Conservation (phyloP, 768 basidiomycete species). For the Clathrus columnatus region DNA sequence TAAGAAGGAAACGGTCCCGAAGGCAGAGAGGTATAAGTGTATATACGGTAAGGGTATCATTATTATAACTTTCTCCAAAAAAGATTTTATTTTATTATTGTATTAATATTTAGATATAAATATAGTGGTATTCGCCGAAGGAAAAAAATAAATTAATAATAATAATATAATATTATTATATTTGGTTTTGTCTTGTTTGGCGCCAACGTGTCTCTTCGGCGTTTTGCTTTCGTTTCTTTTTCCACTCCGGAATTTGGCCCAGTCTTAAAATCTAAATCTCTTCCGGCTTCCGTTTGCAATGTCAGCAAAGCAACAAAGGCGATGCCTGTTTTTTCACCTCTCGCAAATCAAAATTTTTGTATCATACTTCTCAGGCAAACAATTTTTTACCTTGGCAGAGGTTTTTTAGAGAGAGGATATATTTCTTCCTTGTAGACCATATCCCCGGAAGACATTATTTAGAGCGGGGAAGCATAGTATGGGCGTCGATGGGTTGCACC, state of each 20-base stretch:
- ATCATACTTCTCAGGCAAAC: no score
- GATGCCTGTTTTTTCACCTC: no score
- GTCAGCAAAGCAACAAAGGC: neutral
- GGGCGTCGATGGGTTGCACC: constrained; percentile 2
- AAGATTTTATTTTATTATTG: no score
- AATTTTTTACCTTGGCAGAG: no score
- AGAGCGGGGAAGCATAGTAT: constrained; percentile 4
- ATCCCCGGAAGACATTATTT: neutral
- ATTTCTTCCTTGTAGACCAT: neutral
- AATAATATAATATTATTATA: no score
- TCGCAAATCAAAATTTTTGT: neutral
- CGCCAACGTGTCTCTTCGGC: neutral
- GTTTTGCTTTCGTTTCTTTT: neutral
- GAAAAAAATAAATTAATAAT: no score
- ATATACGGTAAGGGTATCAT: neutral
- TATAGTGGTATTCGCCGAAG: neutral
- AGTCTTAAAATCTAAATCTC: no score
- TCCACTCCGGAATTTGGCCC: neutral
- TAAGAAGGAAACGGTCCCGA: neutral
- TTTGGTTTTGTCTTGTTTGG: neutral
- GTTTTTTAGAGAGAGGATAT: constrained; percentile 6
- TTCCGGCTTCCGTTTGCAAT: neutral
- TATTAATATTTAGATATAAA: neutral
- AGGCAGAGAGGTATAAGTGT: neutral
- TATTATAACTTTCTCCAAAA: no score